phyloP scores from a whole-genome alignment of 257 asterid genomes.

The Scutellaria baicalensis region DNA sequence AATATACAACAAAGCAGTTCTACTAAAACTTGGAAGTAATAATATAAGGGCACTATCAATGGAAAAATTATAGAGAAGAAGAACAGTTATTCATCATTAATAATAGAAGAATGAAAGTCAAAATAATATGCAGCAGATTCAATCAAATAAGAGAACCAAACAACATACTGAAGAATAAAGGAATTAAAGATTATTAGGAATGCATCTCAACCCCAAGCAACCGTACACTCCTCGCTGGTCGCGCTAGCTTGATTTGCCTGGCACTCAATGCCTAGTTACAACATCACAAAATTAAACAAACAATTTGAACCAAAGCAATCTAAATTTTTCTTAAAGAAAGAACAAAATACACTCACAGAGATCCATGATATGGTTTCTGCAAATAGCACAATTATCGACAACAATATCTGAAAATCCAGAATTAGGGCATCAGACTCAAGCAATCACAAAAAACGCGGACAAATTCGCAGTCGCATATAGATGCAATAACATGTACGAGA shows the following conservation, averaged over 20 bases:
- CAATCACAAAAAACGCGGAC: background rate
- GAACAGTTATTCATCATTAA: background rate
- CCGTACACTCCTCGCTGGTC: slow-evolving; percentile 96
- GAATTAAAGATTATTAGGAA: background rate
- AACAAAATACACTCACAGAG: slow-evolving; percentile 53
- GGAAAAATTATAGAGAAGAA: background rate
- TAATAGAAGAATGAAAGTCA: too few relatives aligned
- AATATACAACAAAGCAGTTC: background rate
- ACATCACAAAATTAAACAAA: background rate
- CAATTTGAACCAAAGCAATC: background rate
- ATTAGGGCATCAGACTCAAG: slow-evolving; percentile 20
- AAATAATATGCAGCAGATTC: background rate
- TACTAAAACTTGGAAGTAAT: background rate
- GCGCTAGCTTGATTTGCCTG: slow-evolving; percentile 99
- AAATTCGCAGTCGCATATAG: background rate
- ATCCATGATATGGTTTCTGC: slow-evolving; percentile 97
- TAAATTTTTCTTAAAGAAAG: background rate
- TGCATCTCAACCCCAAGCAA: slow-evolving; percentile 76
- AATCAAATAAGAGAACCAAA: background rate
- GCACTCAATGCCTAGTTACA: slow-evolving; percentile 79
- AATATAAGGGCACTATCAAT: background rate
- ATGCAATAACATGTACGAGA: background rate
- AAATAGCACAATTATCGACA: slow-evolving; percentile 93
- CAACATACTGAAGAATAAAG: background rate
- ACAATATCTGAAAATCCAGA: slow-evolving; percentile 64